A percentile compares a stretch with the other conserved stretches of the same genome.
Conservation (phyloP, 495 filamentous ascomycete species). For the Aspergillus campestris region DNA sequence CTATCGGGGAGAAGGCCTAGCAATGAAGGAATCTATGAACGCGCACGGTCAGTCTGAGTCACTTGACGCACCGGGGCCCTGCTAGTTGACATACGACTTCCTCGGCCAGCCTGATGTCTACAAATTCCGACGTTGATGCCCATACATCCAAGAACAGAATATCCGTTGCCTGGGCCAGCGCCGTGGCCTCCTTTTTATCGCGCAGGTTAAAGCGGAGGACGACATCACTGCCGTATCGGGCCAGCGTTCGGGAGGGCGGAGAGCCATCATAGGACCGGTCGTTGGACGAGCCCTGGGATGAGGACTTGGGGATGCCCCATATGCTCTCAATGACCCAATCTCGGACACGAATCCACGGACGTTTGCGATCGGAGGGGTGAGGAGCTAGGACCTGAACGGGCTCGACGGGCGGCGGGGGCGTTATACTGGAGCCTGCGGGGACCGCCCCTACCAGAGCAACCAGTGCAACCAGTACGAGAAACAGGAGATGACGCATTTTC, state of each 20-base stretch:
- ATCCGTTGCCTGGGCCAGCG: constrained; percentile 63
- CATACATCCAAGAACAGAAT: constrained; percentile 83
- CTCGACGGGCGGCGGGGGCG: constrained; percentile 28
- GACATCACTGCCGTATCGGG: constrained; percentile 69
- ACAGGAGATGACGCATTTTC: constrained; percentile 11
- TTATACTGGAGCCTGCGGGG: constrained; percentile 38
- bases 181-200: constrained; percentile 58
- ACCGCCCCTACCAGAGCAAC: constrained; percentile 23
- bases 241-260: constrained; percentile 43
- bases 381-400: constrained; percentile 23
- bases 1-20: constrained; percentile 72
- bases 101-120: constrained; percentile 77
- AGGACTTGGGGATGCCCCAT: constrained; percentile 43
- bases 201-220: constrained; percentile 83
- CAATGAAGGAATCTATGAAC: constrained; percentile 59
- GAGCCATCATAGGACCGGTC: constrained; percentile 12
- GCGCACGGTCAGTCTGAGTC: not conserved
- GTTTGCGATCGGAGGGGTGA: constrained; percentile 24
- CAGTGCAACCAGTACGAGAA: constrained; percentile 21
- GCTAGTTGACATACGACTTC: constrained; percentile 52
- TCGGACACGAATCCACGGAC: constrained; percentile 48
- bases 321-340: constrained; percentile 56
- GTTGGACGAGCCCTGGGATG: constrained; percentile 4
- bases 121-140: constrained; percentile 72
- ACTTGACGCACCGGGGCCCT: not conserved